A percentile compares a stretch with the other conserved stretches of the same genome.
phyloP scores from a whole-genome alignment of 192 early-diverging fungal species.

The Thamnidium elegans region DNA sequence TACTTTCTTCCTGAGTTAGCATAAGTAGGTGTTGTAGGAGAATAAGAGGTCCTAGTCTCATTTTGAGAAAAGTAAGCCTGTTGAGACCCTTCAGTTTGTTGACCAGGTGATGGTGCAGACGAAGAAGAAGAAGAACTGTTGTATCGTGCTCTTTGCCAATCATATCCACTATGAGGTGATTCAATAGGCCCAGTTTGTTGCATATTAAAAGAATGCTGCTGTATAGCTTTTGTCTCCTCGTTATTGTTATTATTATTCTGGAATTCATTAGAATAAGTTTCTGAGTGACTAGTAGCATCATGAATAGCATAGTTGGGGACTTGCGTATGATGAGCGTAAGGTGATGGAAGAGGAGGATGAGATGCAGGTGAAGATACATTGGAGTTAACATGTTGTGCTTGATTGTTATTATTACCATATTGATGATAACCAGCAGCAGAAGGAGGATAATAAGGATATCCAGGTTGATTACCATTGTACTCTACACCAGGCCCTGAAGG shows the following conservation, averaged over 20 bases:
- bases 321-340: constrained; percentile 4
- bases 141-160: constrained; percentile 16
- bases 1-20: constrained; percentile 10
- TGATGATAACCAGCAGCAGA: background rate
- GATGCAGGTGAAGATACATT: background rate
- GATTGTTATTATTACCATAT: background rate
- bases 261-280: background rate
- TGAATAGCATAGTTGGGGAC: constrained; percentile 4
- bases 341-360: constrained; percentile 6
- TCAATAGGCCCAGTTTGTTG: background rate
- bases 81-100: background rate
- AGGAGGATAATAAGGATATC: constrained; percentile 3
- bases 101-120: constrained; percentile 6
- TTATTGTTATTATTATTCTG: background rate
- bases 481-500: background rate
- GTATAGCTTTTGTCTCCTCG: background rate
- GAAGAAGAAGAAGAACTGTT: constrained; percentile 12
- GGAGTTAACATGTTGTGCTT: background rate
- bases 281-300: background rate
- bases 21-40: background rate
- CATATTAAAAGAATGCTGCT: constrained; percentile 8
- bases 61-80: background rate
- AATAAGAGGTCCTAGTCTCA: background rate
- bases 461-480: background rate
- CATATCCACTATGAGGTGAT: constrained; percentile 7